Evolutionary conservation across 2,329 filamentous ascomycete genomes (phyloP), one percentile per base, ranked within the genome.

Genomic region (Setomelanomma holmii): DNA sequence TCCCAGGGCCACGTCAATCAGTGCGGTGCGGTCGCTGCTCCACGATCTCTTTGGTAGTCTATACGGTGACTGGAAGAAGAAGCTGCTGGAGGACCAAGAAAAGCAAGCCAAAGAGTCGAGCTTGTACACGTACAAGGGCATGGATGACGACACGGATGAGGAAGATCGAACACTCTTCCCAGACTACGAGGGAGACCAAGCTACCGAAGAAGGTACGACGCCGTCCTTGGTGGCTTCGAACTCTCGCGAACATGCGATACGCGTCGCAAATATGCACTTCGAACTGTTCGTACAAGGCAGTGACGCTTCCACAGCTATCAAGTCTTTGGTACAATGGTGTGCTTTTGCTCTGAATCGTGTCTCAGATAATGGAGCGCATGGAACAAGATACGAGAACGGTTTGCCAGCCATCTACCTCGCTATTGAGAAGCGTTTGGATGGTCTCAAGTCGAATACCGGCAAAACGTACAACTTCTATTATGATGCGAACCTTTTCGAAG

Each of bases 141-240:
- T 86, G 34, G 89, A 93, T 41, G 86, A 90, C 58, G 89, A 96
- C 49, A 88, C 89, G 63, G 84, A 88, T 56, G 84, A 89, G 49
- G 90, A 95, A 58, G 88, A 96, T 59, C 82, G 87, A 17, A 84
- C 89, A 58, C 78, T 98, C 5, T 98, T 98, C 77, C 93, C 93
- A 1, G 85, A 84, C 4, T 96, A 86, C 58, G 86, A 90, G 12
- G 81, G 83, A 1, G 81, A 82, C 1, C 72, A 79, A 16, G 45
- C 51, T 10, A 33, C 52, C 5, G 72, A 78, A 2, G 74, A 77
- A 6, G 36, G 23, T 16, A 34, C 45, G 1, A 39, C 41, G 4
- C 14, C 19, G 6, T 30, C 45, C 34, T 14, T 10, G 5, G 27
- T 14, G n/a, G 46, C 55, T 1, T 64, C 61, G 0, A 66, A 63